Evolutionary conservation across 805 yeast species (phyloP).

Genomic region (Sungouiella thailandica): DNA sequence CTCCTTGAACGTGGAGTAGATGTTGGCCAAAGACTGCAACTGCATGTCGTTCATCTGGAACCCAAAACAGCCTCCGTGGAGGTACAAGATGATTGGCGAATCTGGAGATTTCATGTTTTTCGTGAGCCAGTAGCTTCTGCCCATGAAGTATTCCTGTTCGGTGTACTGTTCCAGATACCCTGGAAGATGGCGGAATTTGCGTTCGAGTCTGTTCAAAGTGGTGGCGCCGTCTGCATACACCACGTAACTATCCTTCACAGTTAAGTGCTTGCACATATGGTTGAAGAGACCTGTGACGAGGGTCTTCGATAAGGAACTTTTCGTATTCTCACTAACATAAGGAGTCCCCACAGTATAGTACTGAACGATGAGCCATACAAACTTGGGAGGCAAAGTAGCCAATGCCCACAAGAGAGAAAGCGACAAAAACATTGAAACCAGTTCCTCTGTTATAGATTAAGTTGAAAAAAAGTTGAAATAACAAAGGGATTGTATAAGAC

Average conservation of each 20-base stretch:
- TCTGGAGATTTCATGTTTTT: background rate
- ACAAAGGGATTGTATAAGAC: too few species aligned
- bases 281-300: background rate
- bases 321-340: background rate
- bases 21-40: constrained; percentile 5
- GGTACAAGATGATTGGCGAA: constrained; percentile 6
- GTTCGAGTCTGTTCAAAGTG: background rate
- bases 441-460: too few species aligned
- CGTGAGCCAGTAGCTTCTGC: background rate
- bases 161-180: background rate
- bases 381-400: background rate
- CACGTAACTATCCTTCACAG: background rate
- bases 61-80: constrained; percentile 11
- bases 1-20: background rate
- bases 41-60: constrained; percentile 4
- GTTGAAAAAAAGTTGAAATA: too few species aligned
- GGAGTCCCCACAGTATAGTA: constrained; percentile 1
- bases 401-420: background rate
- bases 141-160: background rate
- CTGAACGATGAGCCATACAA: background rate
- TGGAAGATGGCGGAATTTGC: background rate
- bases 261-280: background rate
- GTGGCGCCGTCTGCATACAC: background rate
- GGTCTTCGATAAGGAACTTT: background rate
- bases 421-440: too few species aligned